These are phyloP conservation scores for Eutrema salsugineum DNA, from an alignment of 441 rosid species.

Conservation along the genomic window DNA sequence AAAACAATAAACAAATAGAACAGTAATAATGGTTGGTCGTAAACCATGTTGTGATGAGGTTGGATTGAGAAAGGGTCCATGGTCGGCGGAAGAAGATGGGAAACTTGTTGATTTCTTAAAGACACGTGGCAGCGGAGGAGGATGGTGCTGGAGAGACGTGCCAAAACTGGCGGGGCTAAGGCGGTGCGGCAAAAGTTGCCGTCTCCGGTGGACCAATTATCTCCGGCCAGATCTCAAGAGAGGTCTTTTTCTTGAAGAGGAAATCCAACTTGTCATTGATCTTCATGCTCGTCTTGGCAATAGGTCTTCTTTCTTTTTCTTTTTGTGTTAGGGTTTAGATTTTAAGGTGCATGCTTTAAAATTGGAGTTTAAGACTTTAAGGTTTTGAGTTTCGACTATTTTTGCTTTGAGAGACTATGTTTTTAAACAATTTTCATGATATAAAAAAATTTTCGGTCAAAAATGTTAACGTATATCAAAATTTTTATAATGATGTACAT, in stretches of 20 bases:
- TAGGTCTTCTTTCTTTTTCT: conserved; percentile 29
- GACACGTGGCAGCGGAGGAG: conserved; percentile 52
- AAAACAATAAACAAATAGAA: not conserved
- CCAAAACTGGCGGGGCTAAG: conserved; percentile 65
- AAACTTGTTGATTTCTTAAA: conserved; percentile 59
- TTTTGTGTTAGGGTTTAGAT: not conserved
- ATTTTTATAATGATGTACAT: not conserved
- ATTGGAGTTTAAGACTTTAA: too few relatives aligned
- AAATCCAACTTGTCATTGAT: conserved; percentile 61
- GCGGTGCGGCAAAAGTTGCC: conserved; percentile 77
- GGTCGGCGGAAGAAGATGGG: conserved; percentile 68
- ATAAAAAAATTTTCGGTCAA: too few relatives aligned
- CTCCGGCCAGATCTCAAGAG: conserved; percentile 73
- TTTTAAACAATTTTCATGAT: too few relatives aligned
- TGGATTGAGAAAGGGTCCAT: conserved; percentile 67
- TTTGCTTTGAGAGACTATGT: too few relatives aligned
- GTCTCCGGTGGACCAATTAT: conserved; percentile 75
- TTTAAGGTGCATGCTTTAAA: not conserved
- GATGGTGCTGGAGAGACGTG: conserved; percentile 73
- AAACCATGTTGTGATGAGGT: conserved; percentile 69
- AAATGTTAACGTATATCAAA: too few relatives aligned
- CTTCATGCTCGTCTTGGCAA: conserved; percentile 74
- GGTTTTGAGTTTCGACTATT: too few relatives aligned
- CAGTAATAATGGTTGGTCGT: conserved; percentile 36
- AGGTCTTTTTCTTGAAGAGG: conserved; percentile 60